Evolutionary conservation across 179 eudicot species (phyloP).

Genomic region (Pouteria campechiana): DNA sequence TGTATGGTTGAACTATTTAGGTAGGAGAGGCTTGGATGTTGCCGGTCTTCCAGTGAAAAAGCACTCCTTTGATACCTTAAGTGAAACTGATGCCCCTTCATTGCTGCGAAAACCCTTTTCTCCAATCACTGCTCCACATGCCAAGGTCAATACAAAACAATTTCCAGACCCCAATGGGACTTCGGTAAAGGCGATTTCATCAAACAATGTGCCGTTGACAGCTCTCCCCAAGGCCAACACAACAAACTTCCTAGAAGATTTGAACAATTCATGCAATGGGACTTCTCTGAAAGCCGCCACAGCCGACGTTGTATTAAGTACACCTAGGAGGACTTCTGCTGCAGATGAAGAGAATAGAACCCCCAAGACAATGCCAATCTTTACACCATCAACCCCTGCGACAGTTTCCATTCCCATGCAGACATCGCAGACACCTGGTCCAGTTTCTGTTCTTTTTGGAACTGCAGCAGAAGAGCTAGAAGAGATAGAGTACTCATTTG

Average conservation of each 20-base stretch:
- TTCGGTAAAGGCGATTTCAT: slow-evolving; percentile 18
- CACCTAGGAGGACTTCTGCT: slow-evolving; percentile 34
- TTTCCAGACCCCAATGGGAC: slow-evolving; percentile 30
- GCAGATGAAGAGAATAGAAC: slow-evolving; percentile 50
- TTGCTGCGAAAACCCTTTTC: slow-evolving; percentile 58
- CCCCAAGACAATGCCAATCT: slow-evolving; percentile 35
- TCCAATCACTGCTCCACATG: slow-evolving; percentile 55
- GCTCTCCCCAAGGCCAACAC: slow-evolving; percentile 40
- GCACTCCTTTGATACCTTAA: slow-evolving; percentile 21
- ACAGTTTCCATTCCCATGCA: slow-evolving; percentile 74
- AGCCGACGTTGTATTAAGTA: slow-evolving; percentile 14
- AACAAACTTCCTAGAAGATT: slow-evolving; percentile 34
- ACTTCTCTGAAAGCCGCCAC: slow-evolving; percentile 18
- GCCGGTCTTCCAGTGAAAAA: slow-evolving; percentile 31
- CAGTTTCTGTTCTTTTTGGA: slow-evolving; percentile 2
- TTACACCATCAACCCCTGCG: slow-evolving; percentile 42
- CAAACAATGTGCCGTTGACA: slow-evolving; percentile 19
- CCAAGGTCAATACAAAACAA: slow-evolving; percentile 34
- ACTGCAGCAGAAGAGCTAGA: slow-evolving; percentile 21
- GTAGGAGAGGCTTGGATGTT: slow-evolving; percentile 40
- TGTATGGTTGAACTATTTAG: slow-evolving; percentile 16
- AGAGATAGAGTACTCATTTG: slow-evolving; percentile 72
- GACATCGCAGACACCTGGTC: slow-evolving; percentile 39
- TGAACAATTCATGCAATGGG: slow-evolving; percentile 30
- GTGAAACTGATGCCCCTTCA: slow-evolving; percentile 39